Evolutionary conservation across 2,329 filamentous ascomycete genomes (phyloP).

Genomic region (Plectosphaerella plurivora): DNA sequence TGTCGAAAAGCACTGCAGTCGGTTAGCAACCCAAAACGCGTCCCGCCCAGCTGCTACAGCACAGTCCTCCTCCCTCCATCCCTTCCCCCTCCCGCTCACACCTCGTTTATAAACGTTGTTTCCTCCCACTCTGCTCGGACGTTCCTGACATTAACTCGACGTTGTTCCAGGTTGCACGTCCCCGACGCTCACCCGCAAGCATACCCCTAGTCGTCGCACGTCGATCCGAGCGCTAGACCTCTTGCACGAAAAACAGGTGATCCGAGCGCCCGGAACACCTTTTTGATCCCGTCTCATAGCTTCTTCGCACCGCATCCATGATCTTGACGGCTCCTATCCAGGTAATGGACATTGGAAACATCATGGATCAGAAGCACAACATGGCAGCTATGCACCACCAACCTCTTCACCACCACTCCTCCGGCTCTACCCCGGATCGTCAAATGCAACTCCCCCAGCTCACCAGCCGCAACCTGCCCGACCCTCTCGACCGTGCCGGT

Average conservation of each 20-base stretch:
- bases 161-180: not conserved
- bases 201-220: not conserved
- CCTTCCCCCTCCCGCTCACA: too few species aligned
- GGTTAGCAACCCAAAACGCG: too few species aligned
- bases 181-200: not conserved
- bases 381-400: slow-evolving; percentile 23
- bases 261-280: not conserved
- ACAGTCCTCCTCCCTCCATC: too few species aligned
- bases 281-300: not conserved
- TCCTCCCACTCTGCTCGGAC: too few species aligned
- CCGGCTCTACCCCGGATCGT: slow-evolving; percentile 19
- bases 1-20: not conserved
- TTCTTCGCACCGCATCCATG: slow-evolving; percentile 17
- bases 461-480: slow-evolving; percentile 14
- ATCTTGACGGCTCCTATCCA: slow-evolving; percentile 39
- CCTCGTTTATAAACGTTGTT: too few species aligned
- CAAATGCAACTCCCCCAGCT: slow-evolving; percentile 20
- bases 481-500: slow-evolving; percentile 46
- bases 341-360: slow-evolving; percentile 49
- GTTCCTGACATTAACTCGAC: too few species aligned
- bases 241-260: not conserved
- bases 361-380: slow-evolving; percentile 44
- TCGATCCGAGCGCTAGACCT: not conserved
- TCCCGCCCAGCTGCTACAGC: too few species aligned
- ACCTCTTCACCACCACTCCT: slow-evolving; percentile 15